Evolutionary conservation across 495 filamentous ascomycete species (phyloP).

Genomic region (Tricharina praecox): DNA sequence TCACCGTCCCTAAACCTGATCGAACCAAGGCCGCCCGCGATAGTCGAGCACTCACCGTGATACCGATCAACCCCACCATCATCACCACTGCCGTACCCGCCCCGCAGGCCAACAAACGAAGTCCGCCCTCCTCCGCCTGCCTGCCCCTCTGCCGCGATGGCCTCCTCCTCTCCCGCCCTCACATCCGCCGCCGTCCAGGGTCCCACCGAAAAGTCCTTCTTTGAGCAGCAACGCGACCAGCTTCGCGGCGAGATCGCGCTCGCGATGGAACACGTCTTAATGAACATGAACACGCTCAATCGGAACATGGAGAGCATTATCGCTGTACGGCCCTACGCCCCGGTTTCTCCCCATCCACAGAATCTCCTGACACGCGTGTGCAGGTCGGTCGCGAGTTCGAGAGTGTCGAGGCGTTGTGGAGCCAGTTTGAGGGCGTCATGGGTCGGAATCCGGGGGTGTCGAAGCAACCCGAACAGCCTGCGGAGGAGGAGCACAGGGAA

Average conservation of each 20-base stretch:
- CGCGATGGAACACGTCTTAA: slow-evolving; percentile 69
- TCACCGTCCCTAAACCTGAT: too few species aligned
- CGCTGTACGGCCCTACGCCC: slow-evolving; percentile 35
- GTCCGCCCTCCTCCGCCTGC: too few species aligned
- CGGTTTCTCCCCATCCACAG: not conserved
- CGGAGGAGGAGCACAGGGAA: too few species aligned
- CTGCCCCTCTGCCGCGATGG: too few species aligned
- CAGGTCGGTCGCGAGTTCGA: slow-evolving; percentile 92
- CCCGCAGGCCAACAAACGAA: too few species aligned
- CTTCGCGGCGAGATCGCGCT: slow-evolving; percentile 23
- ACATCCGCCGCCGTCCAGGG: too few species aligned
- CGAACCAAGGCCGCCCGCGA: too few species aligned
- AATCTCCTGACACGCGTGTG: not conserved
- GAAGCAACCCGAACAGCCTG: too few species aligned
- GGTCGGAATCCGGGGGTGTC: too few species aligned
- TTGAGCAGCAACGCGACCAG: slow-evolving; percentile 23
- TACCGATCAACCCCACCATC: too few species aligned
- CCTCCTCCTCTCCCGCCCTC: slow-evolving; percentile 3
- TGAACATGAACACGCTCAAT: slow-evolving; percentile 91
- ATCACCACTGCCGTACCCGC: too few species aligned
- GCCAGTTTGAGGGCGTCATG: slow-evolving; percentile 94
- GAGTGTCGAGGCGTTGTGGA: slow-evolving; percentile 93
- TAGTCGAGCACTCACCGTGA: too few species aligned
- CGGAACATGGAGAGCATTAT: slow-evolving; percentile 85
- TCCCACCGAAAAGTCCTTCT: slow-evolving; percentile 20